phyloP scores from a whole-genome alignment of 331 rosid genomes.

The Pyracantha coccinea region DNA sequence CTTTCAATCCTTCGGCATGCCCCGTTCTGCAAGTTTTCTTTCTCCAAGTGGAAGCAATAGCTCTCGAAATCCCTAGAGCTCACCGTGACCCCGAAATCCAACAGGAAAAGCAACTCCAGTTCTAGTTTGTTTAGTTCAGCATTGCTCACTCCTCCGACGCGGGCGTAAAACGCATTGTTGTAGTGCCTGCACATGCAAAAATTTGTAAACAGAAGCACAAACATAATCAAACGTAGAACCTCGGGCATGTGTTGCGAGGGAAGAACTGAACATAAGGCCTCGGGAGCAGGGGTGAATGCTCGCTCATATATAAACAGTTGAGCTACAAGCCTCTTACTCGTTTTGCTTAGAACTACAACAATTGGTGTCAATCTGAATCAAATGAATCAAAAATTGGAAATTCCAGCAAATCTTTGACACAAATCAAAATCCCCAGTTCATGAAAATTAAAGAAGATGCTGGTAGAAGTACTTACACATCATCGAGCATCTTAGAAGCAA shows the following conservation, averaged over 20 bases:
- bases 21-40: slow-evolving; percentile 50
- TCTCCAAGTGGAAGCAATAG: slow-evolving; percentile 76
- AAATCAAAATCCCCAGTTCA: too few species aligned
- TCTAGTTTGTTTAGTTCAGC: slow-evolving; percentile 78
- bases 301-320: background rate
- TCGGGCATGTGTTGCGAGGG: background rate
- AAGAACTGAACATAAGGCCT: background rate
- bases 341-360: background rate
- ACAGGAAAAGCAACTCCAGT: slow-evolving; percentile 63
- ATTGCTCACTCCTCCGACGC: slow-evolving; percentile 91
- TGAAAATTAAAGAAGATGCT: background rate
- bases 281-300: too few species aligned
- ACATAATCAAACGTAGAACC: background rate
- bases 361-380: too few species aligned
- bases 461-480: slow-evolving; percentile 63
- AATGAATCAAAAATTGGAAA: too few species aligned
- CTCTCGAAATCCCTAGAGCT: slow-evolving; percentile 62
- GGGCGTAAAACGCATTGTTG: slow-evolving; percentile 79
- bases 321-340: background rate
- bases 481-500: slow-evolving; percentile 96
- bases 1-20: slow-evolving; percentile 41
- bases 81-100: slow-evolving; percentile 66
- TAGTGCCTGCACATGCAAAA: slow-evolving; percentile 40
- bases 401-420: too few species aligned
- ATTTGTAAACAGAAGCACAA: background rate